These are phyloP conservation scores for Saccharomycopsis sp. DNA, from an alignment of 805 yeast genomes.

Conservation along the genomic window DNA sequence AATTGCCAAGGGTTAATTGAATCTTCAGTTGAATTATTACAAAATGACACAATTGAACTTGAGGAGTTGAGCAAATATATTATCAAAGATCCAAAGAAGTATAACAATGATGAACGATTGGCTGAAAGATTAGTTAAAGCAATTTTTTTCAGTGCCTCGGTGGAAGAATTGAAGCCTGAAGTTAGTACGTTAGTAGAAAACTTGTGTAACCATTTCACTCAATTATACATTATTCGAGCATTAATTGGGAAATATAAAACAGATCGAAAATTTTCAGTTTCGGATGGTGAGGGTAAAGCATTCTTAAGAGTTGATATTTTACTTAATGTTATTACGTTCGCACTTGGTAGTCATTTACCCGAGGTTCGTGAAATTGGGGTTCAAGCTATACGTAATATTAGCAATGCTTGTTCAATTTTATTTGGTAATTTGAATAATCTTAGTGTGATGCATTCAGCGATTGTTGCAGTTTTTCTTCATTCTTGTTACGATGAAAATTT, in stretches of 20 bases:
- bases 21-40: conserved; percentile 40
- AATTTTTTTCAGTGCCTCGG: conserved; percentile 66
- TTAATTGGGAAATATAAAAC: conserved; percentile 63
- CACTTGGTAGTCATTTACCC: conserved; percentile 69
- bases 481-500: conserved; percentile 86
- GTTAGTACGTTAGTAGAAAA: conserved; percentile 57
- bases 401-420: conserved; percentile 51
- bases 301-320: conserved; percentile 62
- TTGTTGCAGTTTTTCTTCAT: conserved; percentile 81
- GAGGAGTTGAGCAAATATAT: conserved; percentile 35
- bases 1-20: conserved; percentile 38
- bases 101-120: conserved; percentile 59
- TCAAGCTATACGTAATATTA: conserved; percentile 56
- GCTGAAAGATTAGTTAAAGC: conserved; percentile 60
- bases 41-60: conserved; percentile 27
- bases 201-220: conserved; percentile 70
- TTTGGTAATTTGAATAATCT: conserved; percentile 66
- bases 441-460: conserved; percentile 59
- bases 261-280: conserved; percentile 64
- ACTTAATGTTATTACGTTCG: conserved; percentile 68
- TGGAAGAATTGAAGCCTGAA: conserved; percentile 63
- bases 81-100: conserved; percentile 40
- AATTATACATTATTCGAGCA: conserved; percentile 70
- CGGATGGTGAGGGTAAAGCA: conserved; percentile 72
- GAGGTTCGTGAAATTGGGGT: conserved; percentile 69